A percentile compares a stretch with the other conserved stretches of the same genome.
Conservation (phyloP, 768 basidiomycete genomes). For the Xanthoconium stramineum region DNA sequence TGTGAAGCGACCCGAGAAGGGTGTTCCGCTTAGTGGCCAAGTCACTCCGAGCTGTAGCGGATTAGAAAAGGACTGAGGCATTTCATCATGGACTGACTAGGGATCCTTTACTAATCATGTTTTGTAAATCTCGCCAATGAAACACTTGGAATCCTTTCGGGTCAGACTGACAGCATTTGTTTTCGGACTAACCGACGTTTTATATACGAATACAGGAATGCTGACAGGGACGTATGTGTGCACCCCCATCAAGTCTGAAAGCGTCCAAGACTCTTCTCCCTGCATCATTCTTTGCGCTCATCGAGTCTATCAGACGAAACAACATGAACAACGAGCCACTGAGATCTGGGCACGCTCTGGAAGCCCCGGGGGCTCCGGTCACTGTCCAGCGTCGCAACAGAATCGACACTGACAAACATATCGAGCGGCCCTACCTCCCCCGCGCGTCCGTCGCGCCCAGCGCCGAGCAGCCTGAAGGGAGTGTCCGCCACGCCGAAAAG, state of each 20-base stretch:
- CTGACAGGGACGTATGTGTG: constrained; percentile 12
- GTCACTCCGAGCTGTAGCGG: constrained; percentile 11
- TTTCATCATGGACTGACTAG: constrained; percentile 7
- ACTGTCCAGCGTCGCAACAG: constrained; percentile 20
- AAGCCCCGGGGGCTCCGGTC: constrained; percentile 19
- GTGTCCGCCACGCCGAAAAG: constrained; percentile 13
- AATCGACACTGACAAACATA: constrained; percentile 24
- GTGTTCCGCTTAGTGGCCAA: constrained; percentile 16
- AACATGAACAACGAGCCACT: constrained; percentile 18
- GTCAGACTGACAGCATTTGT: constrained; percentile 8
- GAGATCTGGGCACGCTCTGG: constrained; percentile 17
- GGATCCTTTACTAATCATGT: constrained; percentile 6
- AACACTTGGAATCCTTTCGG: not conserved
- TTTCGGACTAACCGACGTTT: constrained; percentile 8
- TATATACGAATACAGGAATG: constrained; percentile 6
- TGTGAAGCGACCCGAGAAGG: constrained; percentile 67
- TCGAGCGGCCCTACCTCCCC: constrained; percentile 28
- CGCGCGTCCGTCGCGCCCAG: constrained; percentile 30
- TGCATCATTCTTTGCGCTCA: constrained; percentile 18
- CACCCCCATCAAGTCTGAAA: constrained; percentile 8
- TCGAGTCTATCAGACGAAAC: constrained; percentile 18
- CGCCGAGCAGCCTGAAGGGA: constrained; percentile 22
- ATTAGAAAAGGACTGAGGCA: constrained; percentile 16
- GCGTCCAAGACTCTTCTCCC: constrained; percentile 13
- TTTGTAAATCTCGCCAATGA: constrained; percentile 15